Evolutionary conservation across 768 basidiomycete species (phyloP), one percentile per base, ranked within the genome.

Genomic region (Hortiboletus campestris): DNA sequence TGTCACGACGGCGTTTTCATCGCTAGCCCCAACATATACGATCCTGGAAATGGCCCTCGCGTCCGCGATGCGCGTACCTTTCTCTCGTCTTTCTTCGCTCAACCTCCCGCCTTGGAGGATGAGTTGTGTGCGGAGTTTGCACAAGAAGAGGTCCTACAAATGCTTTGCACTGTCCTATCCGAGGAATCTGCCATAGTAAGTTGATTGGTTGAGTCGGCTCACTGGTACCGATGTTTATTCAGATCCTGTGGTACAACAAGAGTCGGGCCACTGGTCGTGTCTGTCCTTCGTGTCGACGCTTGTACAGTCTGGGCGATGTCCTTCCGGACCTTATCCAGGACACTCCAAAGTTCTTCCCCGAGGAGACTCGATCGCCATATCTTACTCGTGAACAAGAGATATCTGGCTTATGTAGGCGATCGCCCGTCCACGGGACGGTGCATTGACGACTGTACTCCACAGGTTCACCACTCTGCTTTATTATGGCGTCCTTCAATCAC

Each of bases 161-260:
- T 91, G 87, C 66, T 92, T 28, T 74, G 71, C 56, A 84, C 82
- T 0, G 78, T 88, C 10, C 71, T 92, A 1, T 86, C 91, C 1
- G 82, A 85, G 57, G 90, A 92, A 58, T 79, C 76, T 4, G 88
- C 91, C 0, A 64, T 86, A 59, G 90, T 91, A 61, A 45, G 84
- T 73, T 25, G 4, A 34, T 19, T 46, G 11, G 9, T 45, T 25
- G n/a, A 20, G 39, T 42, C 22, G 28, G 13, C 8, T 52, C 36
- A 38, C 43, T 12, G 19, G 17, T n/a, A 41, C 47, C 10, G 34
- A 52, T 19, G 44, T 53, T 40, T 49, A 9, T 32, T 28, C 57
- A 89, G 89, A 84, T 88, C 11, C 62, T 91, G 13, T 92, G 89
- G 89, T 91, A 92, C 64, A 93, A 93, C 75, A 90, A 90, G 72